Percentiles rank a stretch among this genome's conserved stretches.
phyloP scores from a whole-genome alignment of 1,284 basidiomycete genomes.

The Marasmius oreades region DNA sequence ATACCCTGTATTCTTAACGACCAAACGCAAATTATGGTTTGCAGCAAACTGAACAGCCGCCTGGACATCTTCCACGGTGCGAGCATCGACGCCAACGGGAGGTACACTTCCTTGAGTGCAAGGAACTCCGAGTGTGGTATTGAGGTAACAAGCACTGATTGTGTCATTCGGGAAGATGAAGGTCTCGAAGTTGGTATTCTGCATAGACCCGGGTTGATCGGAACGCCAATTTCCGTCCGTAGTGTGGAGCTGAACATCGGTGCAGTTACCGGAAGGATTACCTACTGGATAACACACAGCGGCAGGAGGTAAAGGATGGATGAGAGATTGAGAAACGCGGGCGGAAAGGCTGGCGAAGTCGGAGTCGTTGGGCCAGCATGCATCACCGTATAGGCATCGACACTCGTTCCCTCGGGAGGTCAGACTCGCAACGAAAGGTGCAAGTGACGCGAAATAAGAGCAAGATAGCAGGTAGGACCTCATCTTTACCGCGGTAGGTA shows the following conservation, averaged over 20 bases:
- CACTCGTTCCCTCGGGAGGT: background rate
- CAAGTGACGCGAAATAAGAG: too few relatives aligned
- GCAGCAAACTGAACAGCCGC: constrained; percentile 38
- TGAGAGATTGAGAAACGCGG: constrained; percentile 34
- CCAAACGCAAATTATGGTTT: constrained; percentile 36
- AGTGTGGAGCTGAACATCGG: constrained; percentile 25
- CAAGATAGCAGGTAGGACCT: too few relatives aligned
- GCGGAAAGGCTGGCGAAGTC: constrained; percentile 31
- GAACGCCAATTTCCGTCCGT: constrained; percentile 35
- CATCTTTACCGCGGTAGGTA: too few relatives aligned
- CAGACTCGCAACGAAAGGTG: too few relatives aligned
- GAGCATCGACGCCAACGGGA: constrained; percentile 39
- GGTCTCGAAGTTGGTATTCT: constrained; percentile 36
- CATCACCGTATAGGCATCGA: constrained; percentile 26
- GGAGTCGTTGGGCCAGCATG: constrained; percentile 37
- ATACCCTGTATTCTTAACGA: constrained; percentile 46
- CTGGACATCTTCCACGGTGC: constrained; percentile 32
- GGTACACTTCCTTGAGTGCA: constrained; percentile 44
- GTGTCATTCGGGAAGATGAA: constrained; percentile 35
- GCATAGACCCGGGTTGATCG: constrained; percentile 36
- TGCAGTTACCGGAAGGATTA: constrained; percentile 30
- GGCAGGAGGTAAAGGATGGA: constrained; percentile 32
- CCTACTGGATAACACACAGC: constrained; percentile 32
- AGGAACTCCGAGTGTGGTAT: constrained; percentile 32
- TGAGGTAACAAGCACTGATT: constrained; percentile 37